Percentiles rank a stretch among this genome's conserved stretches.
These are phyloP conservation scores for Botrytis byssoidea DNA, from an alignment of 2,329 filamentous ascomycete species.

Conservation along the genomic window DNA sequence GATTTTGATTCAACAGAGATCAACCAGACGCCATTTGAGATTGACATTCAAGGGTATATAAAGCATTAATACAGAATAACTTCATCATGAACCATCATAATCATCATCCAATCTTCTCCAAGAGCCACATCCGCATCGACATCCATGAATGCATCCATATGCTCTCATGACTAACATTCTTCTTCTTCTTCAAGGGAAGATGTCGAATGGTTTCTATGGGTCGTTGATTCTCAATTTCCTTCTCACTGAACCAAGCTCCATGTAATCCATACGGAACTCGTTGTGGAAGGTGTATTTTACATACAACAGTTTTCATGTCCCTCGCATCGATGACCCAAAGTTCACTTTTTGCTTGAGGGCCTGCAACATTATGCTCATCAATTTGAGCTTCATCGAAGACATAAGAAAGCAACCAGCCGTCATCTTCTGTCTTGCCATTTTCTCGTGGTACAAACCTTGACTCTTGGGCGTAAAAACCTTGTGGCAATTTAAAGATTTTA, in stretches of 20 bases:
- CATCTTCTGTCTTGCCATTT: slow-evolving; percentile 52
- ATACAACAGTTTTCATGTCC: slow-evolving; percentile 60
- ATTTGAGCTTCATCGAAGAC: slow-evolving; percentile 69
- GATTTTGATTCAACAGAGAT: background rate
- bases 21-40: background rate
- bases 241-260: slow-evolving; percentile 58
- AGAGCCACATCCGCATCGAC: background rate
- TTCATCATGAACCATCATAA: background rate
- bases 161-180: background rate
- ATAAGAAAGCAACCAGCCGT: slow-evolving; percentile 66
- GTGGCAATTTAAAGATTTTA: slow-evolving; percentile 59
- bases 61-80: background rate
- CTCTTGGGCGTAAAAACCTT: slow-evolving; percentile 64
- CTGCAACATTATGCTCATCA: slow-evolving; percentile 40
- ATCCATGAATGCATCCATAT: slow-evolving; percentile 11
- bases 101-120: background rate
- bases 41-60: background rate
- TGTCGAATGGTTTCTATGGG: slow-evolving; percentile 30
- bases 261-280: slow-evolving; percentile 69
- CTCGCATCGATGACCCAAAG: slow-evolving; percentile 67
- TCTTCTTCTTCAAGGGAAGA: slow-evolving; percentile 20
- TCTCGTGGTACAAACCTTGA: slow-evolving; percentile 59
- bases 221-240: slow-evolving; percentile 50
- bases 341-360: slow-evolving; percentile 52
- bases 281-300: slow-evolving; percentile 59